These are phyloP conservation scores for Cercospora sp. DNA, from an alignment of 2,329 filamentous ascomycete species.

Conservation along the genomic window DNA sequence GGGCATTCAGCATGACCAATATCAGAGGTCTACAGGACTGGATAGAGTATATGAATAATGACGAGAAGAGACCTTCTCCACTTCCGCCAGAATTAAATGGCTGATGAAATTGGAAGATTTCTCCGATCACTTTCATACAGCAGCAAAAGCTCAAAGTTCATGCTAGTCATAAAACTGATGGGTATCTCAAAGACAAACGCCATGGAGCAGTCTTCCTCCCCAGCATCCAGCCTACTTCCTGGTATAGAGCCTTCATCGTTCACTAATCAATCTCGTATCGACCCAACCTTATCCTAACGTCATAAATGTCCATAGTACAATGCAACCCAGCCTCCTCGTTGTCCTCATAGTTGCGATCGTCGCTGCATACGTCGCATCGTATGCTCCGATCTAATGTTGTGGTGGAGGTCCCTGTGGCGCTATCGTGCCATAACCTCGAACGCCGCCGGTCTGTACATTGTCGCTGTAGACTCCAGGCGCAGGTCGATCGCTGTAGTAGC, in stretches of 20 bases:
- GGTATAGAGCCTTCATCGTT: neutral
- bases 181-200: neutral
- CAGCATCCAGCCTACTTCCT: neutral
- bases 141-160: neutral
- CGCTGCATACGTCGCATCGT: neutral
- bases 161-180: neutral
- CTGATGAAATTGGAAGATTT: neutral
- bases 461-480: conserved; percentile 73
- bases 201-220: neutral
- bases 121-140: neutral
- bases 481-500: conserved; percentile 53
- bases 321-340: neutral
- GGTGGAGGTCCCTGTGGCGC: conserved; percentile 8
- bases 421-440: conserved; percentile 35
- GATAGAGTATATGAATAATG: neutral
- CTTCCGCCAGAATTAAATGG: neutral
- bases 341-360: neutral
- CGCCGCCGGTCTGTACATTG: conserved; percentile 68
- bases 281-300: neutral
- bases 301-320: neutral
- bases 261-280: neutral
- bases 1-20: neutral
- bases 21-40: neutral
- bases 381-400: neutral
- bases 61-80: neutral